These are phyloP conservation scores for Phytopythium aichiense DNA, from an alignment of 352 stramenopile genomes.

Conservation along the genomic window DNA sequence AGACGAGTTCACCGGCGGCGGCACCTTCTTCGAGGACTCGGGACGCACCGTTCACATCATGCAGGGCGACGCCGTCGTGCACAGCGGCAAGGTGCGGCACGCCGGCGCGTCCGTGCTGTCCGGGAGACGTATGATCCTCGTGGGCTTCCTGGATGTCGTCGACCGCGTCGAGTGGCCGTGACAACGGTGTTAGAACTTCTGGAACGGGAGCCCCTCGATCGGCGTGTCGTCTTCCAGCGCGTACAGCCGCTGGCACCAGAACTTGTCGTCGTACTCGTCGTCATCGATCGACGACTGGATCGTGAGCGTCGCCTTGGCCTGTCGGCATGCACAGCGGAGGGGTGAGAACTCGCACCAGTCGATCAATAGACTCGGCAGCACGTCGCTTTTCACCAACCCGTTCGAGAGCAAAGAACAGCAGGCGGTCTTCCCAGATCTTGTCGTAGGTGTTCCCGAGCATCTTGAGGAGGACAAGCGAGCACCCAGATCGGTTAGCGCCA, in stretches of 20 bases:
- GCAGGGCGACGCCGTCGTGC: slow-evolving; percentile 85
- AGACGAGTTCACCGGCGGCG: slow-evolving; percentile 86
- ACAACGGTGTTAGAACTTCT: slow-evolving; percentile 51
- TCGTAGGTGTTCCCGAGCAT: slow-evolving; percentile 86
- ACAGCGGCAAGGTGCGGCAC: slow-evolving; percentile 92
- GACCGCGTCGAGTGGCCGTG: slow-evolving; percentile 46
- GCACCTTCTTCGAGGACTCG: slow-evolving; percentile 90
- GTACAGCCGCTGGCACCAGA: slow-evolving; percentile 71
- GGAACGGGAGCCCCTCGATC: slow-evolving; percentile 77
- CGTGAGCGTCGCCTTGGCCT: slow-evolving; percentile 72
- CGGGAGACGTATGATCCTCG: slow-evolving; percentile 86
- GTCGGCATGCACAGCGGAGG: not conserved
- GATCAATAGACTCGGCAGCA: not conserved
- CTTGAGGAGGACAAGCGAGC: slow-evolving; percentile 18
- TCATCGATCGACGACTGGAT: slow-evolving; percentile 70
- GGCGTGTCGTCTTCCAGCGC: slow-evolving; percentile 68
- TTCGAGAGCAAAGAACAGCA: slow-evolving; percentile 81
- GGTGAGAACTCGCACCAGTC: not conserved
- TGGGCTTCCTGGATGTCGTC: slow-evolving; percentile 90
- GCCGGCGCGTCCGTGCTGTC: slow-evolving; percentile 81
- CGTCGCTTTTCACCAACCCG: slow-evolving; percentile 24
- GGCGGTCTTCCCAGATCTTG: slow-evolving; percentile 78
- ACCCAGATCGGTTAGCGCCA: not conserved
- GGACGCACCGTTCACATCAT: slow-evolving; percentile 62
- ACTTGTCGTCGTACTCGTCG: slow-evolving; percentile 66